Conservation (phyloP, 331 rosid genomes). For the Cydonia oblonga region DNA sequence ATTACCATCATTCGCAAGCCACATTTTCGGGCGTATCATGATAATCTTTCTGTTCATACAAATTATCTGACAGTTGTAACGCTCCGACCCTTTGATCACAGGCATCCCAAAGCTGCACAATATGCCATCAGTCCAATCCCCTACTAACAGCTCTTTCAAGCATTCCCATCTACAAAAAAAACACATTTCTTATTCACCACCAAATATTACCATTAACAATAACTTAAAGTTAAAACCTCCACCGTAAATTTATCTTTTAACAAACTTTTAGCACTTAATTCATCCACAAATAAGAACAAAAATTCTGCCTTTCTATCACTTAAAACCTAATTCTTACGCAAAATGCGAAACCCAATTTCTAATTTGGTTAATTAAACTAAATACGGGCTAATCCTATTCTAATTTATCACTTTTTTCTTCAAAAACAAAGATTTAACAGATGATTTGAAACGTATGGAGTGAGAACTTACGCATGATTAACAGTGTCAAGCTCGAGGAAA, state of each 20-base stretch:
- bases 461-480: conserved; percentile 56
- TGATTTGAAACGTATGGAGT: background rate
- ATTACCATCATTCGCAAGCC: conserved; percentile 95
- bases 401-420: background rate
- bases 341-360: background rate
- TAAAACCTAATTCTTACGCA: background rate
- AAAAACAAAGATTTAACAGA: background rate
- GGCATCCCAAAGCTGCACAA: conserved; percentile 97
- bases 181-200: background rate
- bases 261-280: background rate
- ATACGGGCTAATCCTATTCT: background rate
- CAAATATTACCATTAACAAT: background rate
- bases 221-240: background rate
- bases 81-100: conserved; percentile 66
- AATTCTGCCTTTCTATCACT: background rate
- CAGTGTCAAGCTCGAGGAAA: conserved; percentile 91
- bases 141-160: conserved; percentile 59
- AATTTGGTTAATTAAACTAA: background rate
- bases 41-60: conserved; percentile 71
- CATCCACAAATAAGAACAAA: background rate
- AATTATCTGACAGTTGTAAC: conserved; percentile 78
- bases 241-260: background rate
- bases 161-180: conserved; percentile 72
- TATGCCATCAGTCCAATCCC: conserved; percentile 82
- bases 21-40: conserved; percentile 82